A percentile compares a stretch with the other conserved stretches of the same genome.
Evolutionary conservation across 2,329 filamentous ascomycete genomes (phyloP).

Genomic region (Nemania sp.): DNA sequence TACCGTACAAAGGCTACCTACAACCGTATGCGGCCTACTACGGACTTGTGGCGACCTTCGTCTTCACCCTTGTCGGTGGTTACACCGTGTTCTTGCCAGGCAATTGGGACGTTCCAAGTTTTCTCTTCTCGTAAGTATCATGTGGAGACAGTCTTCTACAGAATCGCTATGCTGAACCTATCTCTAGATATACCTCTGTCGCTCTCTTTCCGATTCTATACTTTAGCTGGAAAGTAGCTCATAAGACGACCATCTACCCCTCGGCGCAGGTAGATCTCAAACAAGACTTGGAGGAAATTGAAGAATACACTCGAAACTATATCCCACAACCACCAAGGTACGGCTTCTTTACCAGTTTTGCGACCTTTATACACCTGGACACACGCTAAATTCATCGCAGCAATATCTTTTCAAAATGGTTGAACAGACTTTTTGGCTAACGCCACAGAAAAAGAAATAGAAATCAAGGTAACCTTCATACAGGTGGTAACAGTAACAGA

Average conservation of each 20-base stretch:
- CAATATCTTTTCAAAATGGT: slow-evolving; percentile 31
- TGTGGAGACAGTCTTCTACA: not conserved
- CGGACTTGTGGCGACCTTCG: slow-evolving; percentile 61
- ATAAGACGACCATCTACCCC: slow-evolving; percentile 61
- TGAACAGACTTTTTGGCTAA: slow-evolving; percentile 33
- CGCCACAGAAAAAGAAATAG: not conserved
- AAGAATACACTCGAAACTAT: slow-evolving; percentile 67
- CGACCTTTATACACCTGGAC: too few species aligned
- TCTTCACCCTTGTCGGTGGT: slow-evolving; percentile 76
- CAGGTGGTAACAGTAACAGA: not conserved
- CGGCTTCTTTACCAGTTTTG: slow-evolving; percentile 30
- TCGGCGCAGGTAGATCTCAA: slow-evolving; percentile 65
- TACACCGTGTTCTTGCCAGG: slow-evolving; percentile 75
- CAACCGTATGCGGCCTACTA: slow-evolving; percentile 76
- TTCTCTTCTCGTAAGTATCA: slow-evolving; percentile 66
- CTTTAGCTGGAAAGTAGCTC: slow-evolving; percentile 70
- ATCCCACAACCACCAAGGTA: slow-evolving; percentile 57
- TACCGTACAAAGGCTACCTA: slow-evolving; percentile 71
- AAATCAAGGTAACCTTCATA: not conserved
- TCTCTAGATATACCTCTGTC: slow-evolving; percentile 67
- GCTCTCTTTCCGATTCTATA: slow-evolving; percentile 71
- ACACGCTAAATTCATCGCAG: slow-evolving; percentile 22
- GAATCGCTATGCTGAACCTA: not conserved
- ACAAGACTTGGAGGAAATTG: slow-evolving; percentile 66
- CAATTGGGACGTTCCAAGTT: slow-evolving; percentile 69